Conservation (phyloP, 768 basidiomycete genomes). For the Hysterangium stoloniferum region DNA sequence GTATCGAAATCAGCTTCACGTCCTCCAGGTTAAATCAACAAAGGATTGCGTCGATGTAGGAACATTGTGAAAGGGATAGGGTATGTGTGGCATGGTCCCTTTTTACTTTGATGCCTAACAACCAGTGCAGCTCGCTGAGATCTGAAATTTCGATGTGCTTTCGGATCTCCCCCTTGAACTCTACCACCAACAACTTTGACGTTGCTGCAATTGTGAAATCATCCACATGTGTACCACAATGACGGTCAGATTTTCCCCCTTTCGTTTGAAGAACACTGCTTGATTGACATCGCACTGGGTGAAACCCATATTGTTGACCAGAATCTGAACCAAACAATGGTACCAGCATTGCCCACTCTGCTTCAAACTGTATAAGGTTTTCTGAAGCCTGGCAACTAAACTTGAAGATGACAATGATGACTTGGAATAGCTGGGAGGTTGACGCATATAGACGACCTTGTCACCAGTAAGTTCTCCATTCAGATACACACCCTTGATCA, state of each 20-base stretch:
- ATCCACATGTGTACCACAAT: constrained; percentile 33
- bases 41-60: constrained; percentile 12
- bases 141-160: not conserved
- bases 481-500: constrained; percentile 35
- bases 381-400: constrained; percentile 17
- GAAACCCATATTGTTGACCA: constrained; percentile 20
- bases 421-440: constrained; percentile 21
- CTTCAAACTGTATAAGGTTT: constrained; percentile 31
- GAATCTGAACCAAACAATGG: constrained; percentile 25
- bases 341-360: constrained; percentile 21
- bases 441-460: constrained; percentile 25
- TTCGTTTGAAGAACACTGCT: no score
- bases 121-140: not conserved
- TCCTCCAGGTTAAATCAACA: constrained; percentile 14
- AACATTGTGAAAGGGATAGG: not conserved
- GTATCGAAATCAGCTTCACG: constrained; percentile 14
- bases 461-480: constrained; percentile 26
- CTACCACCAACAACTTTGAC: constrained; percentile 7
- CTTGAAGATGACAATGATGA: no score
- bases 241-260: no score
- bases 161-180: constrained; percentile 24
- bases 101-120: constrained; percentile 5
- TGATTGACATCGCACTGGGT: constrained; percentile 14
- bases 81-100: not conserved
- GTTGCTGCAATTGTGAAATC: constrained; percentile 18